These are phyloP conservation scores for Syncephalastrum racemosum DNA, from an alignment of 371 early-diverging fungal genomes.

Conservation along the genomic window DNA sequence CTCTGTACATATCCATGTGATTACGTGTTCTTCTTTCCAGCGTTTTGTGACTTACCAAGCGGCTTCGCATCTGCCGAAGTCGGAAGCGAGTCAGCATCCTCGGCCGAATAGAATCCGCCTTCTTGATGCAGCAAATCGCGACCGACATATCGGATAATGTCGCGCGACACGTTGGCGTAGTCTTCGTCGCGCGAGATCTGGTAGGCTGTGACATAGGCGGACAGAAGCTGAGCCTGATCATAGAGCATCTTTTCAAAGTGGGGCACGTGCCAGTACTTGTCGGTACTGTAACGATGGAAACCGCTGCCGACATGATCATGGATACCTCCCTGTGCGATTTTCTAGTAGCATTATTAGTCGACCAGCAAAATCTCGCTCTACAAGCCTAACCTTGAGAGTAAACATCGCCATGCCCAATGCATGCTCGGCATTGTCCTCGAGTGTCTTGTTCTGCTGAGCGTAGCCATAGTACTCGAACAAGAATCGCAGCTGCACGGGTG, in stretches of 20 bases:
- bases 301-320: slow-evolving; percentile 66
- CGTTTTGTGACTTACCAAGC: slow-evolving; percentile 24
- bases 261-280: slow-evolving; percentile 46
- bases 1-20: slow-evolving; percentile 27
- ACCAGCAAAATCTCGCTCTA: neutral
- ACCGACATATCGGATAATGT: slow-evolving; percentile 58
- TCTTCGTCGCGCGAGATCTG: slow-evolving; percentile 47
- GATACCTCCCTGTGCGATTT: slow-evolving; percentile 61
- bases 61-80: slow-evolving; percentile 31
- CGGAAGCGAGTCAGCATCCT: slow-evolving; percentile 69
- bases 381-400: slow-evolving; percentile 43
- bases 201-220: slow-evolving; percentile 46
- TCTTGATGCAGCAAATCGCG: slow-evolving; percentile 46
- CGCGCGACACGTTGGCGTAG: slow-evolving; percentile 48
- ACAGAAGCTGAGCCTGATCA: slow-evolving; percentile 69
- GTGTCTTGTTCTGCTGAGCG: slow-evolving; percentile 21
- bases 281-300: slow-evolving; percentile 57
- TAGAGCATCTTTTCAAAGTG: slow-evolving; percentile 74
- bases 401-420: slow-evolving; percentile 60
- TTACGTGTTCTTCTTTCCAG: neutral
- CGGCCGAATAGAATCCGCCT: slow-evolving; percentile 69
- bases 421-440: slow-evolving; percentile 31
- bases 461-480: slow-evolving; percentile 52
- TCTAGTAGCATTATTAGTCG: slow-evolving; percentile 13
- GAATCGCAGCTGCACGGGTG: slow-evolving; percentile 60